Percentiles rank a stretch among this genome's conserved stretches.
These are phyloP conservation scores for Pulveroboletus sp. DNA, from an alignment of 768 basidiomycete genomes.

Conservation along the genomic window DNA sequence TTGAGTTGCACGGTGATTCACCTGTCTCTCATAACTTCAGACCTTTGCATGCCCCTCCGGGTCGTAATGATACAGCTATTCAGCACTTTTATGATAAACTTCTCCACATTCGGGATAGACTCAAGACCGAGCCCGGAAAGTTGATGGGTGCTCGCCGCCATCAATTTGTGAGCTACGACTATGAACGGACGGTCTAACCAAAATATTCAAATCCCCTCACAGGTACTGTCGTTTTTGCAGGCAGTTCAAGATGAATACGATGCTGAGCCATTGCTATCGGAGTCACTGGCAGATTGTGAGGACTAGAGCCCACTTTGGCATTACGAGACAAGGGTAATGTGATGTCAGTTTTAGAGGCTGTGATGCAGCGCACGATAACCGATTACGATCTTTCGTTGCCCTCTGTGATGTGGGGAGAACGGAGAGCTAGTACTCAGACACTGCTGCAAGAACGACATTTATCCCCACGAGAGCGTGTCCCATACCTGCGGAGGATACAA, in stretches of 20 bases:
- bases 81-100: conserved; percentile 87
- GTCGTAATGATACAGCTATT: conserved; percentile 56
- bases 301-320: background rate
- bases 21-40: conserved; percentile 19
- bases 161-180: conserved; percentile 47
- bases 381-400: no score
- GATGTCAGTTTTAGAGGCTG: background rate
- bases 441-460: background rate
- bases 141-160: conserved; percentile 68
- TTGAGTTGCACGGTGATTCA: background rate
- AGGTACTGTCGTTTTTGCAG: conserved; percentile 63
- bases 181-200: background rate
- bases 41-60: conserved; percentile 42
- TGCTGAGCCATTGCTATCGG: background rate
- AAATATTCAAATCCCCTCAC: conserved; percentile 8
- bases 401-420: no score
- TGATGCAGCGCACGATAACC: no score
- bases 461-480: background rate
- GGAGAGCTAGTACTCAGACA: no score
- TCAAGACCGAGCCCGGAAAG: conserved; percentile 76
- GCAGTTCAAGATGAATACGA: conserved; percentile 54
- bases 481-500: background rate
- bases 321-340: background rate
- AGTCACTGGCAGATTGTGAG: background rate
- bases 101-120: conserved; percentile 60